Evolutionary conservation across 2,329 filamentous ascomycete genomes (phyloP).

Genomic region (Phyllosticta paracitricarpa): DNA sequence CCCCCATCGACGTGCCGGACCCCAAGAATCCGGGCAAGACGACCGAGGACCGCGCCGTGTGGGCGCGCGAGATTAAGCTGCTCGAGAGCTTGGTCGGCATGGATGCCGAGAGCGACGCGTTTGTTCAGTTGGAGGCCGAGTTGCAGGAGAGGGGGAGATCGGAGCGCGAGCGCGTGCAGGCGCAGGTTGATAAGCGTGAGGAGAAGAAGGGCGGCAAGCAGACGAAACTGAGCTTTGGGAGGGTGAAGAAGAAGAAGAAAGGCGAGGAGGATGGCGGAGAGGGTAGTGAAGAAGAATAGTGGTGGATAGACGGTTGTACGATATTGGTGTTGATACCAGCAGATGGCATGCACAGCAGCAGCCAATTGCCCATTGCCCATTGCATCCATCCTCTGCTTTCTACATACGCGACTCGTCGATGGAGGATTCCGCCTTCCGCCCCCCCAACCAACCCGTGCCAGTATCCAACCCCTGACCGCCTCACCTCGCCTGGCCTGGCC

Average conservation of each 20-base stretch:
- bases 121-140: slow-evolving; percentile 52
- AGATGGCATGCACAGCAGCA: too few relatives aligned
- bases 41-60: slow-evolving; percentile 70
- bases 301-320: not conserved
- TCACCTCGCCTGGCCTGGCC: too few relatives aligned
- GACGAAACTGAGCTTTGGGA: slow-evolving; percentile 24
- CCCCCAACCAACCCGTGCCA: too few relatives aligned
- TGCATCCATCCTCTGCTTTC: too few relatives aligned
- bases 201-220: slow-evolving; percentile 46
- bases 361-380: too few relatives aligned
- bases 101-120: slow-evolving; percentile 66
- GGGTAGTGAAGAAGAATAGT: slow-evolving; percentile 15
- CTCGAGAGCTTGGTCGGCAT: slow-evolving; percentile 80
- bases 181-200: slow-evolving; percentile 67
- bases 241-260: slow-evolving; percentile 25
- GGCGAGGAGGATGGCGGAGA: slow-evolving; percentile 13
- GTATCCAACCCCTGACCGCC: too few relatives aligned
- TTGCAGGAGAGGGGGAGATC: slow-evolving; percentile 57
- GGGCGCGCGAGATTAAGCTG: slow-evolving; percentile 91
- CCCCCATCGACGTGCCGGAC: slow-evolving; percentile 70
- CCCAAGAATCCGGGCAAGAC: slow-evolving; percentile 47
- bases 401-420: too few relatives aligned
- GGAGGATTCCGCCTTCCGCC: too few relatives aligned
- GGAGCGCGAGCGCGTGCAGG: slow-evolving; percentile 66
- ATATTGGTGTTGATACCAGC: not conserved